Percentiles rank a stretch among this genome's conserved stretches.
Evolutionary conservation across 495 filamentous ascomycete species (phyloP).

Genomic region (Xylaria intraflava): DNA sequence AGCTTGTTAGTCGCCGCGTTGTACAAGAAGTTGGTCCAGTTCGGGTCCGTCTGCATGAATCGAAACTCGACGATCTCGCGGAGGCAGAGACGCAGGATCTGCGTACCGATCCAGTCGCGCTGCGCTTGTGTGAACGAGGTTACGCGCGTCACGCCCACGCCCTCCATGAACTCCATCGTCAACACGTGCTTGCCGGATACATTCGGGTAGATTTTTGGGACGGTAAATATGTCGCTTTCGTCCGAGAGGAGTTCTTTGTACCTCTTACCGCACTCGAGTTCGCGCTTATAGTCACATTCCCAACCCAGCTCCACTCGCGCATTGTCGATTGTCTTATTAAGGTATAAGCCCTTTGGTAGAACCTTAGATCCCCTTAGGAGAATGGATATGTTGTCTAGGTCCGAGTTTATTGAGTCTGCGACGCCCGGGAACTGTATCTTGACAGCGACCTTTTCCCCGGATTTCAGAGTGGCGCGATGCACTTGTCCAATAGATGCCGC

Average conservation of each 20-base stretch:
- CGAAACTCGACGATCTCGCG: slow-evolving; percentile 88
- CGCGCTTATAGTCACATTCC: slow-evolving; percentile 94
- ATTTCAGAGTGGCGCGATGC: slow-evolving; percentile 74
- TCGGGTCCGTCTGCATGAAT: slow-evolving; percentile 99
- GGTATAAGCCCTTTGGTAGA: slow-evolving; percentile 83
- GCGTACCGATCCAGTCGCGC: slow-evolving; percentile 86
- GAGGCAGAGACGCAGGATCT: slow-evolving; percentile 86
- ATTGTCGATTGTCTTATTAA: slow-evolving; percentile 96
- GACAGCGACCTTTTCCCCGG: slow-evolving; percentile 73
- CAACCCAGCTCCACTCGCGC: slow-evolving; percentile 87
- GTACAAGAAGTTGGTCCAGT: slow-evolving; percentile 99
- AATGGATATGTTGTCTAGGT: slow-evolving; percentile 85
- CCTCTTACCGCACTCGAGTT: slow-evolving; percentile 68
- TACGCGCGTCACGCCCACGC: slow-evolving; percentile 80
- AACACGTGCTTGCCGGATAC: slow-evolving; percentile 82
- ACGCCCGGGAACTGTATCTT: slow-evolving; percentile 99
- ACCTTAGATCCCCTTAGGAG: slow-evolving; percentile 84
- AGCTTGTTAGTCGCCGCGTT: slow-evolving; percentile 65
- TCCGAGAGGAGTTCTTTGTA: slow-evolving; percentile 67
- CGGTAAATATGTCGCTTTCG: slow-evolving; percentile 64
- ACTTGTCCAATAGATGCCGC: slow-evolving; percentile 98
- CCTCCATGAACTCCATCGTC: slow-evolving; percentile 87
- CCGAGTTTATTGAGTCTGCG: slow-evolving; percentile 87
- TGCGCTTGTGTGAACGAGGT: slow-evolving; percentile 68
- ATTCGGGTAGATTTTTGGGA: slow-evolving; percentile 70